Percentiles rank a stretch among this genome's conserved stretches.
These are phyloP conservation scores for Choricystis sp. DNA, from an alignment of 139 green algal species.

Conservation along the genomic window DNA sequence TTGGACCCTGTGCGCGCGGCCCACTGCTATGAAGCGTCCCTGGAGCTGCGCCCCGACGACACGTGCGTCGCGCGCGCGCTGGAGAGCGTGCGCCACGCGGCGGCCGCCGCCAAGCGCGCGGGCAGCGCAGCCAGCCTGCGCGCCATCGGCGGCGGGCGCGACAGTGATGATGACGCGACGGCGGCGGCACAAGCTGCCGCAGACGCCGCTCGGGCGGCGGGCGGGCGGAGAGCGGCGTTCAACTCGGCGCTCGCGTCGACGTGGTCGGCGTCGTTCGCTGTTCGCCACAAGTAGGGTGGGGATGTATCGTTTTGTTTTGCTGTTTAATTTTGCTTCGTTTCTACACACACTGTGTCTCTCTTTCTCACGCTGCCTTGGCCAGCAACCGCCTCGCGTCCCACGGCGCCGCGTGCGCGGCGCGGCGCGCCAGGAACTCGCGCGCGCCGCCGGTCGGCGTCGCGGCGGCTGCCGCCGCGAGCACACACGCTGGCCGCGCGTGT, in stretches of 20 bases:
- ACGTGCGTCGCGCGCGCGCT: neutral
- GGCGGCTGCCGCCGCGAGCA: too few species aligned
- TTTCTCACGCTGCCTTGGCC: neutral
- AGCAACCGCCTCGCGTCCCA: neutral
- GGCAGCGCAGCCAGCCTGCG: neutral
- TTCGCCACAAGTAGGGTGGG: neutral
- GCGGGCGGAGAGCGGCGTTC: too few species aligned
- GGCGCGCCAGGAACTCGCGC: neutral
- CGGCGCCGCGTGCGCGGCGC: neutral
- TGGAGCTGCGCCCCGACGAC: neutral
- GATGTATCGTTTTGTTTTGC: neutral
- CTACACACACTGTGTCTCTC: too few species aligned
- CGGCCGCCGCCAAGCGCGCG: neutral
- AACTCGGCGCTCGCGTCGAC: neutral
- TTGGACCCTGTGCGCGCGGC: constrained; percentile 20
- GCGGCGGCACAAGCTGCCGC: too few species aligned
- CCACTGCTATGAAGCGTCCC: constrained; percentile 36
- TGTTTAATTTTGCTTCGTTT: too few species aligned
- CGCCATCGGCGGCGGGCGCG: too few species aligned
- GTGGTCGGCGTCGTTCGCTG: neutral
- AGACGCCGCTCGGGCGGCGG: too few species aligned
- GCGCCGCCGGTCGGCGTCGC: too few species aligned
- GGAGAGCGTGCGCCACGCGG: neutral
- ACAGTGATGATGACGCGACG: neutral
- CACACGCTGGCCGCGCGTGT: too few species aligned